Evolutionary conservation across 352 stramenopile genomes (phyloP).

Genomic region (Phytophthora citricola): DNA sequence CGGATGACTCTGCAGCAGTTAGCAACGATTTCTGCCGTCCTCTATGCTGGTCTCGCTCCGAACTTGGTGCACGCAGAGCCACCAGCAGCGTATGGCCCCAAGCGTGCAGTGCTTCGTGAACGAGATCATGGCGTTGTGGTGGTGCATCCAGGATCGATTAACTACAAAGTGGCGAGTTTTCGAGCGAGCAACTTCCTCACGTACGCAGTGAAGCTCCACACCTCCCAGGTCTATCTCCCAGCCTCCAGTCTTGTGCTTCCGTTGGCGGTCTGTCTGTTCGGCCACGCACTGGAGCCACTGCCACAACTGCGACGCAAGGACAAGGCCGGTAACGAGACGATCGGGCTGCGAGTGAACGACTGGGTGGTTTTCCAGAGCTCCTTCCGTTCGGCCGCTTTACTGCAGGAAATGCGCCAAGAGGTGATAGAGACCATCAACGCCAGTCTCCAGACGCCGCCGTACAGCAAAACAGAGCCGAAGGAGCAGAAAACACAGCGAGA

Average conservation of each 20-base stretch:
- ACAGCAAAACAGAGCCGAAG: constrained; percentile 15
- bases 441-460: constrained; percentile 49
- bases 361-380: constrained; percentile 74
- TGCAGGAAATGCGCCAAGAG: constrained; percentile 52
- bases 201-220: constrained; percentile 85
- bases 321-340: constrained; percentile 39
- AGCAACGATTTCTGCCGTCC: constrained; percentile 64
- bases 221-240: constrained; percentile 83
- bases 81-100: constrained; percentile 31
- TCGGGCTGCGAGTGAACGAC: constrained; percentile 71
- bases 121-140: constrained; percentile 55
- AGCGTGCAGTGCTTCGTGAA: constrained; percentile 51
- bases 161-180: constrained; percentile 64
- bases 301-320: constrained; percentile 49
- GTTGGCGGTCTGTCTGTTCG: constrained; percentile 73
- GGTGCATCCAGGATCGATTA: constrained; percentile 80
- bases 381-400: constrained; percentile 56
- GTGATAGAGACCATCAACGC: constrained; percentile 41
- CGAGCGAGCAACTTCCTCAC: constrained; percentile 68
- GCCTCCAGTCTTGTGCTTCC: constrained; percentile 71
- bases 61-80: constrained; percentile 90
- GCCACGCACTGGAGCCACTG: constrained; percentile 64
- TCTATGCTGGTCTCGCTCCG: constrained; percentile 90
- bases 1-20: constrained; percentile 57
- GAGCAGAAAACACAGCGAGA: constrained; percentile 20